Evolutionary conservation across 78 protist species (phyloP).

Genomic region (Dictyostelium brefeldianum): DNA sequence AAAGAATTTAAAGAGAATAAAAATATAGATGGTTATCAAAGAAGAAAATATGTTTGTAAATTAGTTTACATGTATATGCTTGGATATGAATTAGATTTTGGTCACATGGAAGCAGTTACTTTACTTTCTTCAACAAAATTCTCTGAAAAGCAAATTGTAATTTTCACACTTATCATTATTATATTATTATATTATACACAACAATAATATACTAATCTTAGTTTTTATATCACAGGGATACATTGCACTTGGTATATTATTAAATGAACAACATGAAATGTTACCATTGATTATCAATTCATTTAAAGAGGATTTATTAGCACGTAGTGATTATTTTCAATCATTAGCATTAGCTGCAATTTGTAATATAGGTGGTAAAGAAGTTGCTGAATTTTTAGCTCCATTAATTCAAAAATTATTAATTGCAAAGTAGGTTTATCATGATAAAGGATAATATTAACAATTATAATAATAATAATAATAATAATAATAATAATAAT

Average conservation of each 20-base stretch:
- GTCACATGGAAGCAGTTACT: constrained; percentile 98
- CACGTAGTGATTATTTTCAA: constrained; percentile 84
- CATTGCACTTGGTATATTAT: constrained; percentile 89
- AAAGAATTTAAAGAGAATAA: constrained; percentile 82
- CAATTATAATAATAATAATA: not conserved
- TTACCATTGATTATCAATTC: constrained; percentile 95
- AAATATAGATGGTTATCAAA: constrained; percentile 90
- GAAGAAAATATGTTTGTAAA: constrained; percentile 98
- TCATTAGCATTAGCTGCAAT: constrained; percentile 95
- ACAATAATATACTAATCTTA: constrained; percentile 13
- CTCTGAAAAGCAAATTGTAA: constrained; percentile 96
- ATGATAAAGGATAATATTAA: not conserved
- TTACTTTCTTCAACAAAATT: constrained; percentile 91
- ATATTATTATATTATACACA: not conserved
- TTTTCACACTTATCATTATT: too few relatives aligned
- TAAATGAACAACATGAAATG: constrained; percentile 95
- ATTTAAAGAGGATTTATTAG: constrained; percentile 91
- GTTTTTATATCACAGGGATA: too few relatives aligned
- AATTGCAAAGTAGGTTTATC: constrained; percentile 53
- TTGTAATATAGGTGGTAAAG: constrained; percentile 97
- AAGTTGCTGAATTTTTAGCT: constrained; percentile 95
- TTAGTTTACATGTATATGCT: constrained; percentile 97
- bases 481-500: not conserved
- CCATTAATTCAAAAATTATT: constrained; percentile 91
- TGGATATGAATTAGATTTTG: constrained; percentile 99